phyloP scores from a whole-genome alignment of 768 basidiomycete species.

The Russula lepida region DNA sequence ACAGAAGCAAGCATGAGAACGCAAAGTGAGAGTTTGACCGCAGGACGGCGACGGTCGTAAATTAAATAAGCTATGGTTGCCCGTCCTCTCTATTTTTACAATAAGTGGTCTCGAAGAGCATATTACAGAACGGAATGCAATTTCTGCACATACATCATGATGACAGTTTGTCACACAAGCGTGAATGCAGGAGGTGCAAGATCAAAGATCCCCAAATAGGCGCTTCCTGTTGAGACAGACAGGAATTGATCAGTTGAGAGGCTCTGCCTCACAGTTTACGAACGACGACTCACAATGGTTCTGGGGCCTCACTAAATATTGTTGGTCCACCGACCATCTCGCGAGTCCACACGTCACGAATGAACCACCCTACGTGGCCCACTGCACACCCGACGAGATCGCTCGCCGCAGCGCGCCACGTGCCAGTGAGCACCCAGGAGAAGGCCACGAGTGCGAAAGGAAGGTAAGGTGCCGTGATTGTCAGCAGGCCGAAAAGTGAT shows the following conservation, averaged over 20 bases:
- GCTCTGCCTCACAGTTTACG: neutral
- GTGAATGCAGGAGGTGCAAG: neutral
- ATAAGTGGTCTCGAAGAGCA: neutral
- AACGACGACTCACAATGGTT: constrained; percentile 46
- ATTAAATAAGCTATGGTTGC: neutral
- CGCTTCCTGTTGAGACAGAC: constrained; percentile 41
- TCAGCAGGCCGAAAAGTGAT: constrained; percentile 89
- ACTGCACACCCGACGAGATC: constrained; percentile 82
- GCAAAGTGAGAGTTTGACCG: neutral
- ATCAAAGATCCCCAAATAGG: constrained; percentile 50
- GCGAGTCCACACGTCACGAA: constrained; percentile 80
- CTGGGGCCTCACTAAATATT: constrained; percentile 64
- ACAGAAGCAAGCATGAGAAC: neutral
- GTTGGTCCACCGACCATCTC: constrained; percentile 76
- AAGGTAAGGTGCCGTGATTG: constrained; percentile 92
- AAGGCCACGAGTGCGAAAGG: constrained; percentile 86
- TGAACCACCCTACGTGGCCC: constrained; percentile 79
- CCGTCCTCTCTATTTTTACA: neutral
- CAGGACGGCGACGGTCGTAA: neutral
- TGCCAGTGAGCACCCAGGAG: constrained; percentile 74
- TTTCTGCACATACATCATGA: neutral
- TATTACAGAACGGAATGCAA: neutral
- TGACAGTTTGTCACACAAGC: neutral
- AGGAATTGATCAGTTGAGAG: neutral
- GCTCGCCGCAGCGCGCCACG: constrained; percentile 75